Conservation (phyloP, 2,329 filamentous ascomycete genomes). For the Epichloe sibirici region DNA sequence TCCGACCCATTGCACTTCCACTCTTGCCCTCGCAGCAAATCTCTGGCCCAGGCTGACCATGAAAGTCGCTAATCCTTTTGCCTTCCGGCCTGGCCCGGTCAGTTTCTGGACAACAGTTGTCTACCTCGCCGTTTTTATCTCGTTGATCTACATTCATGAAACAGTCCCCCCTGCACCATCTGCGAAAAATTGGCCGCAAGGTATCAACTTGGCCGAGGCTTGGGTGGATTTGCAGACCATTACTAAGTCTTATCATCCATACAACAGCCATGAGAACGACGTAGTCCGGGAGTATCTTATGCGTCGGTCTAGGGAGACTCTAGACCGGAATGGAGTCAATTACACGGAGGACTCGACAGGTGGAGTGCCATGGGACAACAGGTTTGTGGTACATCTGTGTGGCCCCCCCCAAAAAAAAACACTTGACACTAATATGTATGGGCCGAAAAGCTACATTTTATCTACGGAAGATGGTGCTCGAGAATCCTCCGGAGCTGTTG, state of each 20-base stretch:
- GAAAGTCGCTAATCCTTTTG: slow-evolving; percentile 43
- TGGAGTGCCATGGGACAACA: slow-evolving; percentile 15
- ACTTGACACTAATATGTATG: background rate
- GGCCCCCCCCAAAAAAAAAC: no score
- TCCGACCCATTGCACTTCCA: background rate
- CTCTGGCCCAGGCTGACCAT: slow-evolving; percentile 9
- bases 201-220: slow-evolving; percentile 72
- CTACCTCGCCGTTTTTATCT: slow-evolving; percentile 67
- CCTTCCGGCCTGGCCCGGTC: slow-evolving; percentile 71
- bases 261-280: slow-evolving; percentile 78
- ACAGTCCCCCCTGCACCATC: slow-evolving; percentile 56
- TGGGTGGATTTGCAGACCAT: slow-evolving; percentile 74
- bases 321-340: slow-evolving; percentile 45
- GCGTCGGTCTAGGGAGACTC: slow-evolving; percentile 54
- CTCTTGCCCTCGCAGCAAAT: background rate
- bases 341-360: slow-evolving; percentile 30
- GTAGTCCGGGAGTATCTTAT: slow-evolving; percentile 67
- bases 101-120: slow-evolving; percentile 64
- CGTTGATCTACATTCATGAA: slow-evolving; percentile 62
- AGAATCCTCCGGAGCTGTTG: background rate
- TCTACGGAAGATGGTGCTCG: background rate
- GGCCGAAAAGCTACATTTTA: background rate
- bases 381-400: background rate
- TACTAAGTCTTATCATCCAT: slow-evolving; percentile 69
- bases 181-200: slow-evolving; percentile 33